phyloP scores from a whole-genome alignment of 208 protist species.

The Herpetomonas tarakana region DNA sequence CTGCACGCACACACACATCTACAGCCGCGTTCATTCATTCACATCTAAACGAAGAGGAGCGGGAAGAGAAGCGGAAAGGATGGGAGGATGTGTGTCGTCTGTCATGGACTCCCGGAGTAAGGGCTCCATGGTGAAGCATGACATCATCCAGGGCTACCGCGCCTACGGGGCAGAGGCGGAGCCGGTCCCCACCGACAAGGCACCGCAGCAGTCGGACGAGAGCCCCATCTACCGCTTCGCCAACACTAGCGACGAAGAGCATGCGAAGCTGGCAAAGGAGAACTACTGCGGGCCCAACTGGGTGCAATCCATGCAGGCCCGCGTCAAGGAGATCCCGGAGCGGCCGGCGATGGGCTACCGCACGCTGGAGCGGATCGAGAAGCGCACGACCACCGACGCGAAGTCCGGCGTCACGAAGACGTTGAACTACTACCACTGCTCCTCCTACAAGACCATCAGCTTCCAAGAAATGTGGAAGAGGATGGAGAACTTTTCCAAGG shows the following conservation, averaged over 20 bases:
- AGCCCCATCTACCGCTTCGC: constrained; percentile 45
- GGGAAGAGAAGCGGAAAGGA: constrained; percentile 6
- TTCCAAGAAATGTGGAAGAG: constrained; percentile 47
- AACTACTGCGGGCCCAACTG: constrained; percentile 36
- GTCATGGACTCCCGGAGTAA: constrained; percentile 32
- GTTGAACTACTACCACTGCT: constrained; percentile 49
- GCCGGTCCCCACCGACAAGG: constrained; percentile 27
- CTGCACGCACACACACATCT: no score
- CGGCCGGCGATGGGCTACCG: constrained; percentile 60
- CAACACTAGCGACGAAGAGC: constrained; percentile 27
- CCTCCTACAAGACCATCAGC: constrained; percentile 24
- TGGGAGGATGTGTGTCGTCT: constrained; percentile 48
- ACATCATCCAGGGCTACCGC: constrained; percentile 29
- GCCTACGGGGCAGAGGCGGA: constrained; percentile 27
- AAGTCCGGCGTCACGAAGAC: constrained; percentile 25
- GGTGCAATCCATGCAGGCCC: constrained; percentile 27
- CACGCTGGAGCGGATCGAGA: constrained; percentile 40
- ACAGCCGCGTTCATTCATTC: no score
- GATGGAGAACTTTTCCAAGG: constrained; percentile 43
- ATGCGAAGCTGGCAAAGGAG: constrained; percentile 23
- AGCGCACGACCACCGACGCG: constrained; percentile 23
- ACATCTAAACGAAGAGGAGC: neutral
- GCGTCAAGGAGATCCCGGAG: constrained; percentile 11
- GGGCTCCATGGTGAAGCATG: constrained; percentile 23
- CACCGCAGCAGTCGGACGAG: constrained; percentile 8